These are phyloP conservation scores for Diatrype stigma DNA, from an alignment of 2,329 filamentous ascomycete species.

Conservation along the genomic window DNA sequence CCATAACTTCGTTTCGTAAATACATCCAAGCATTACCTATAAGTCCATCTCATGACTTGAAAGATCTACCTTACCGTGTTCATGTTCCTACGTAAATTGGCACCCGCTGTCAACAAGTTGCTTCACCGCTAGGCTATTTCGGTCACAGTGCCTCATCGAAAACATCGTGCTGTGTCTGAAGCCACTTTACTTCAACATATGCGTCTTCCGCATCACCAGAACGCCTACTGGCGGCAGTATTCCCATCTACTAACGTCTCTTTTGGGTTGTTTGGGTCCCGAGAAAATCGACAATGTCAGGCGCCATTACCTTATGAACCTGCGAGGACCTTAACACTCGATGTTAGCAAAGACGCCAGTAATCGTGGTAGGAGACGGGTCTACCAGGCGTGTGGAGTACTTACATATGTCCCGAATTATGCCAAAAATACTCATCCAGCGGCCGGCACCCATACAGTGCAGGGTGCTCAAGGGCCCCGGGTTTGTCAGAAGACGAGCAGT, in stretches of 20 bases:
- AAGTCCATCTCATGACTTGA: too few relatives aligned
- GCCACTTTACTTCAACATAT: too few relatives aligned
- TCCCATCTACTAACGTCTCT: not conserved
- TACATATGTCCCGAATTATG: constrained; percentile 26
- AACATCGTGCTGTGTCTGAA: too few relatives aligned
- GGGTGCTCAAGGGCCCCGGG: constrained; percentile 18
- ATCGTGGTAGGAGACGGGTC: not conserved
- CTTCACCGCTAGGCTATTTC: too few relatives aligned
- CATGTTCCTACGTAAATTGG: too few relatives aligned
- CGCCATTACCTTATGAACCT: constrained; percentile 13
- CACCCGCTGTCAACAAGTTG: too few relatives aligned
- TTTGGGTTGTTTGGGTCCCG: constrained; percentile 6
- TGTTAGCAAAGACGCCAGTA: constrained; percentile 1
- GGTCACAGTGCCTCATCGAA: too few relatives aligned
- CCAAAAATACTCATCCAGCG: constrained; percentile 28
- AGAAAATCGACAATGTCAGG: constrained; percentile 9
- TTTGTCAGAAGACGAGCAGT: constrained; percentile 21
- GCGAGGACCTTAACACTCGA: constrained; percentile 7
- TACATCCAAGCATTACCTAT: too few relatives aligned
- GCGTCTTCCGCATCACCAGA: too few relatives aligned
- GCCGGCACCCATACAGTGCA: constrained; percentile 23
- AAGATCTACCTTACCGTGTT: too few relatives aligned
- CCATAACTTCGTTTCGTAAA: too few relatives aligned
- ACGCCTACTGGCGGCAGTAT: too few relatives aligned
- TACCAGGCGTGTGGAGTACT: constrained; percentile 1